Conservation (phyloP, 2,329 filamentous ascomycete genomes). For the Colletotrichum sp. region DNA sequence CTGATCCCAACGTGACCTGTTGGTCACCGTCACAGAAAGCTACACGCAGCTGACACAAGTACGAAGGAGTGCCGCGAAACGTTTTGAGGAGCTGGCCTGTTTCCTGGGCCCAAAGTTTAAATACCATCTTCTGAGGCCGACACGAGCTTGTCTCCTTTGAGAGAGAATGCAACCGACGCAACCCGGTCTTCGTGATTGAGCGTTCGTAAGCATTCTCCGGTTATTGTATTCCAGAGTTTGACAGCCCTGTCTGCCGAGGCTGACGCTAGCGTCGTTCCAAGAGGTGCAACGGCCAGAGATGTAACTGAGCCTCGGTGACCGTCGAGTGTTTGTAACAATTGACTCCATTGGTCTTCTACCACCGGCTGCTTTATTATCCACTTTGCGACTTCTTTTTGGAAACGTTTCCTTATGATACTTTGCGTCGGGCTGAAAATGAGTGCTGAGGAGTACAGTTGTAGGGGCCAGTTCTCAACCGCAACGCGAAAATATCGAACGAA, state of each 20-base stretch:
- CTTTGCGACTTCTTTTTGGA: background rate
- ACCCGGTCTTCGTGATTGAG: too few species aligned
- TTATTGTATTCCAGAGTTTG: background rate
- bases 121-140: too few species aligned
- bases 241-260: accelerated
- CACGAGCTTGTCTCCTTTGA: accelerated
- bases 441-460: background rate
- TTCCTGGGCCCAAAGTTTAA: background rate
- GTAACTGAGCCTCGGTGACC: accelerated
- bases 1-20: too few species aligned
- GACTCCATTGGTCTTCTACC: background rate
- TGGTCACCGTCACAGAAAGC: too few species aligned
- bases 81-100: too few species aligned
- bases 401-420: background rate
- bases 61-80: too few species aligned
- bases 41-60: too few species aligned
- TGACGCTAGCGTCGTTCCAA: background rate
- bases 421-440: background rate
- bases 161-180: background rate
- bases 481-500: background rate
- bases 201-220: background rate
- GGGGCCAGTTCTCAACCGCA: background rate
- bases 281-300: background rate
- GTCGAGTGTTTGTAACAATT: accelerated
- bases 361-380: background rate